Evolutionary conservation across 306 rosid species (phyloP).

Genomic region (Rosa rugosa): DNA sequence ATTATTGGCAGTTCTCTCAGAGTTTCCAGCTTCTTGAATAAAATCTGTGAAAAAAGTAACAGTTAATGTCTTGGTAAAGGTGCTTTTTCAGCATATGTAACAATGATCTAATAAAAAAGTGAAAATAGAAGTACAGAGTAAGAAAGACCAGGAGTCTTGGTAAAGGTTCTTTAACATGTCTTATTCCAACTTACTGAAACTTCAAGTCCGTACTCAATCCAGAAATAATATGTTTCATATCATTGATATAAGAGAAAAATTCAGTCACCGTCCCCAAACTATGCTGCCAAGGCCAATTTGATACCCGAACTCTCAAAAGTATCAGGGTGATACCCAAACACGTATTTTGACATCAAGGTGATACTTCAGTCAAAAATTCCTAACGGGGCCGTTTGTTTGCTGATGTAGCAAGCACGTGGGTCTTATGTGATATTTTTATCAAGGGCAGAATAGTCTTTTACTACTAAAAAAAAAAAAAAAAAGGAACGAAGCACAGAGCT

Average conservation of each 20-base stretch:
- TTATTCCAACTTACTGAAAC: neutral
- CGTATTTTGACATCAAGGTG: too few species aligned
- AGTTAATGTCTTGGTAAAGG: conserved; percentile 14
- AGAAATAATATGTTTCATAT: conserved; percentile 9
- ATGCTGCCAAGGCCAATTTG: too few species aligned
- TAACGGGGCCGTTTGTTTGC: too few species aligned
- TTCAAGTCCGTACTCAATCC: conserved; percentile 12
- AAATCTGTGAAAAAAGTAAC: conserved; percentile 50
- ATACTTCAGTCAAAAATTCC: too few species aligned
- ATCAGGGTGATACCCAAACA: too few species aligned
- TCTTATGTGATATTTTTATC: too few species aligned
- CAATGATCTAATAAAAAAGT: neutral
- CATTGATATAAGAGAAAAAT: conserved; percentile 5
- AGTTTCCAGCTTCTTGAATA: conserved; percentile 80
- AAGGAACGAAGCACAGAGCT: too few species aligned
- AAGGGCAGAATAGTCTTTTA: too few species aligned
- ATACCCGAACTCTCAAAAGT: too few species aligned
- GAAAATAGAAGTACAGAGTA: neutral
- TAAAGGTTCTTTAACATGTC: neutral
- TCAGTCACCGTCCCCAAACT: too few species aligned
- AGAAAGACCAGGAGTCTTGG: neutral
- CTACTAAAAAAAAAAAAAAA: too few species aligned
- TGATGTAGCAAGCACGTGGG: too few species aligned
- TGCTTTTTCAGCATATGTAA: neutral
- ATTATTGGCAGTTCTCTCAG: conserved; percentile 72